Conservation (phyloP, 345 rosid genomes). For the Sonneratia alba region DNA sequence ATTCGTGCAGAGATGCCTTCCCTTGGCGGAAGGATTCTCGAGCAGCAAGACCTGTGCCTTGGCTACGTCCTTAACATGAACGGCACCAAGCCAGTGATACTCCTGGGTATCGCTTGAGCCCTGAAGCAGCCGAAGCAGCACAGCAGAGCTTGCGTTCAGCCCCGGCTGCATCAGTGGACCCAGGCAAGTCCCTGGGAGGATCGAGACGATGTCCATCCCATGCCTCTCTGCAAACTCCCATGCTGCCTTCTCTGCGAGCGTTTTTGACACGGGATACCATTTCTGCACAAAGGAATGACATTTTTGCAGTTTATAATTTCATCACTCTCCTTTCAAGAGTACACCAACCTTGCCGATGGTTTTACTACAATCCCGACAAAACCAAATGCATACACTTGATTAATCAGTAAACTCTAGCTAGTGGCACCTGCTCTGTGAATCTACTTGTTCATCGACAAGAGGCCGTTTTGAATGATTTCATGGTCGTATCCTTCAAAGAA, state of each 20-base stretch:
- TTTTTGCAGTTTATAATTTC: neutral
- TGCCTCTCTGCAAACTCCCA: constrained; percentile 61
- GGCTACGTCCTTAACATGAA: constrained; percentile 72
- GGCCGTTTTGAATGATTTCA: neutral
- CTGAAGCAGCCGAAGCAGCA: constrained; percentile 47
- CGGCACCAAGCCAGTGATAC: constrained; percentile 72
- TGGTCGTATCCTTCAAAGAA: neutral
- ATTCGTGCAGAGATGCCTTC: constrained; percentile 69
- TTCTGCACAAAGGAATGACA: constrained; percentile 24
- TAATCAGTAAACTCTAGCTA: neutral
- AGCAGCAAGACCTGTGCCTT: constrained; percentile 50
- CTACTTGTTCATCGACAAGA: neutral
- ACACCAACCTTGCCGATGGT: neutral
- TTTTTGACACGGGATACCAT: constrained; percentile 78
- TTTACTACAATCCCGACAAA: neutral
- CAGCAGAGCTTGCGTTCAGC: constrained; percentile 72
- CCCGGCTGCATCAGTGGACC: constrained; percentile 66
- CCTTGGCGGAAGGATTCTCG: constrained; percentile 50
- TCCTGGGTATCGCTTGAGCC: constrained; percentile 62
- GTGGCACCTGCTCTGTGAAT: neutral
- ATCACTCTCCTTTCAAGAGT: neutral
- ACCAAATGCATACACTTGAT: neutral
- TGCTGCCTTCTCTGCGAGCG: constrained; percentile 73
- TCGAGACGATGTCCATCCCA: constrained; percentile 52
- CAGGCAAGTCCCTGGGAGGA: constrained; percentile 67